These are phyloP conservation scores for Solanum corneliomulleri DNA, from an alignment of 257 asterid genomes.

Conservation along the genomic window DNA sequence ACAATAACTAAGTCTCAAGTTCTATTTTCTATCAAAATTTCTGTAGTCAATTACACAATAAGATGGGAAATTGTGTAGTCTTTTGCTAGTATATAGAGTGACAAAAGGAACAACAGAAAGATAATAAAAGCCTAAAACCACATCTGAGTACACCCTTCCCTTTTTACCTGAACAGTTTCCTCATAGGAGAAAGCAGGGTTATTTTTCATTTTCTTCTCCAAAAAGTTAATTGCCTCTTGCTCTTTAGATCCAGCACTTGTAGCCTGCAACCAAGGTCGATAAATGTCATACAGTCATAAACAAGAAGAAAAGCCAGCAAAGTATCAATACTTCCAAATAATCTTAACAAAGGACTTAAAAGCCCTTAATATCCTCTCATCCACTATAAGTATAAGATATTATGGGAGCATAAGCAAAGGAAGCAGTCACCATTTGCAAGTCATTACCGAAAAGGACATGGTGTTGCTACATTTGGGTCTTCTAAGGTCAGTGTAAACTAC, in stretches of 20 bases:
- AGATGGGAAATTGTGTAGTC: neutral
- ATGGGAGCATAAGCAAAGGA: neutral
- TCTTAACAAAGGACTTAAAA: neutral
- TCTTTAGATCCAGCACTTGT: conserved; percentile 96
- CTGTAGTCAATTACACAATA: neutral
- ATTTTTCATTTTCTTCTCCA: conserved; percentile 96
- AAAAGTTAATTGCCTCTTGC: conserved; percentile 88
- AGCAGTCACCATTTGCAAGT: neutral
- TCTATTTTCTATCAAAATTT: neutral
- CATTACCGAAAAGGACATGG: neutral
- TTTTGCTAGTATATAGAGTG: neutral
- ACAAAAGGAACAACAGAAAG: neutral
- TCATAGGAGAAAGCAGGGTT: conserved; percentile 80
- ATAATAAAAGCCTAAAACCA: neutral
- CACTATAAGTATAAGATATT: neutral
- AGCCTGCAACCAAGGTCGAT: conserved; percentile 42
- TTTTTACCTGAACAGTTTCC: conserved; percentile 88
- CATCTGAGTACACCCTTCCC: neutral
- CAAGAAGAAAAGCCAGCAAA: neutral
- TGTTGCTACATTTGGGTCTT: neutral
- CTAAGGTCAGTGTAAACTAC: neutral
- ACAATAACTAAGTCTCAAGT: neutral
- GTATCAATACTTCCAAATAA: neutral
- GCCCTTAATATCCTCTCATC: neutral
- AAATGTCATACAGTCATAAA: neutral